Evolutionary conservation across 768 basidiomycete genomes (phyloP).

Genomic region (Suillus variegatus): DNA sequence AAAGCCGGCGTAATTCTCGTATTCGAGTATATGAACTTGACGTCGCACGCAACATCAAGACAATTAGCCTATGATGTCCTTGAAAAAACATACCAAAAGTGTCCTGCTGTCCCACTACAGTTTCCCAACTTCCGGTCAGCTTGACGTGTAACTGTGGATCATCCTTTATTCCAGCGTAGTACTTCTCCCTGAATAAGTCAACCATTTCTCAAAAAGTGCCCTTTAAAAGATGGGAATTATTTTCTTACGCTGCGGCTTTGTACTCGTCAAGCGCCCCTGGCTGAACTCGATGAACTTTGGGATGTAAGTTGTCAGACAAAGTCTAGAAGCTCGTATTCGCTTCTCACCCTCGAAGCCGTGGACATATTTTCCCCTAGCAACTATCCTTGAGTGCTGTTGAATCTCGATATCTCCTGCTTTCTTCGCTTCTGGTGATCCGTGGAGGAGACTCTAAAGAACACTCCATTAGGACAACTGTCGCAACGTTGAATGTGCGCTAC

Average conservation of each 20-base stretch:
- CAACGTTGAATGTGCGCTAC: constrained; percentile 35
- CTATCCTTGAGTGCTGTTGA: constrained; percentile 82
- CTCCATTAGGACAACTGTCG: constrained; percentile 30
- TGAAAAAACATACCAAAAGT: constrained; percentile 55
- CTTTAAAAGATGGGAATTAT: constrained; percentile 3
- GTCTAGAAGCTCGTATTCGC: constrained; percentile 6
- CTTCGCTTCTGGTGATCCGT: constrained; percentile 93
- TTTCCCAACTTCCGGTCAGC: constrained; percentile 93
- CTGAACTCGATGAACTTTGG: constrained; percentile 79
- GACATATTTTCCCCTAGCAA: constrained; percentile 93
- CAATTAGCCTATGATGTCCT: not conserved
- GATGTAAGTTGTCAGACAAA: constrained; percentile 9
- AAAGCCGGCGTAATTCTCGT: constrained; percentile 89
- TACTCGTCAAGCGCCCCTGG: constrained; percentile 83
- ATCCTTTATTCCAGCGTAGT: constrained; percentile 79
- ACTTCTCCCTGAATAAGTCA: constrained; percentile 60
- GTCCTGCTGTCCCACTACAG: constrained; percentile 86
- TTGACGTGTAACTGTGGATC: constrained; percentile 78
- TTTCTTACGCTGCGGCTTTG: constrained; percentile 80
- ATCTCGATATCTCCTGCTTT: constrained; percentile 74
- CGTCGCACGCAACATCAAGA: not conserved
- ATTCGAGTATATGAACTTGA: constrained; percentile 79
- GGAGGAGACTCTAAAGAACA: constrained; percentile 69
- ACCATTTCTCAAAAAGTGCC: constrained; percentile 9
- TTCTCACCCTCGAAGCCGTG: constrained; percentile 81